Base-by-base conservation (phyloP, 78 protist genomes). In the Monosiga brevicollis region DNA sequence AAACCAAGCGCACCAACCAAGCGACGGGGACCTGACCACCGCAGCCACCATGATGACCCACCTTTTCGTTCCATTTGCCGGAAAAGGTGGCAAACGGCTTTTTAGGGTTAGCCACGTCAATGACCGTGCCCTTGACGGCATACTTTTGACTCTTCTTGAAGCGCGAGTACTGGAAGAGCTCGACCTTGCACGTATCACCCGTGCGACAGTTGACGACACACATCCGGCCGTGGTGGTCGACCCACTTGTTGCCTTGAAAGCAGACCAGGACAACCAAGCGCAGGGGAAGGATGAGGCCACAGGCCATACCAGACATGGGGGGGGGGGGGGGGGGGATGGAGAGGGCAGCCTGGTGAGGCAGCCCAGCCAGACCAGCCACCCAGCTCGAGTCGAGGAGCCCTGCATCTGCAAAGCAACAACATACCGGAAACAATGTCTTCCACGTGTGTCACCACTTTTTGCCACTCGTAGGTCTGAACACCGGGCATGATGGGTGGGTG, bases 201-300 rank as follows among this genome's bases (percentile, higher is more conserved):
- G 87, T 42, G 20, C 24, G 39, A 34, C 79, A 76, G 73, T 84
- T 86, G 35, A n/a, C 34, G 22, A 90, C 78, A 2, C 26, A 42
- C 73, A 90, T 6, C 20, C 70, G 62, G 22, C 93, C 93, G 82
- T 86, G 83, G 82, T 90, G 89, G 62, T 90, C 93, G 72, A 86
- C 70, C 93, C 93, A 90, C 88, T 83, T 80, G 35, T 82, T 84
- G 42, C 91, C 89, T 34, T 86, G n/a, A 49, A 15, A 49, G 62
- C 62, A 49, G 15, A 49, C 62, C 6, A 15, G 15, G 62, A 15
- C 62, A 49, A 49, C 29, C 62, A 6, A 15, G 29, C 15, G 62
- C 62, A 15, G 15, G 6, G 29, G 29, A 6, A 49, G 62, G 29
- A 49, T 15, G 15, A 49, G 29, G 15, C 29, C 62, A 49, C 6